Evolutionary conservation across 2,329 filamentous ascomycete species (phyloP).

Genomic region (Diaporthe sp.): DNA sequence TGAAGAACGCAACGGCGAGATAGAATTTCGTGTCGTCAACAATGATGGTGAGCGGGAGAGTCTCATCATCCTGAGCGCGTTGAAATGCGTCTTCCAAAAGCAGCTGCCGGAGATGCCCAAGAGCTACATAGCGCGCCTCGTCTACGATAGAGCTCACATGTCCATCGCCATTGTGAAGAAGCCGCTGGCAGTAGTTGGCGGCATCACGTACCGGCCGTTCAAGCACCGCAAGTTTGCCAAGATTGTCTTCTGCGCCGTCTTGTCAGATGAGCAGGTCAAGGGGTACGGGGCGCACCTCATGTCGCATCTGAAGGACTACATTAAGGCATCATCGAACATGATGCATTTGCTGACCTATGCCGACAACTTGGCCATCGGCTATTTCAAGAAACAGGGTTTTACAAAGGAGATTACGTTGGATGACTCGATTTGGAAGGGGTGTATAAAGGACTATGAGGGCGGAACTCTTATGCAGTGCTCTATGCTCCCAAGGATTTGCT

Average conservation of each 20-base stretch:
- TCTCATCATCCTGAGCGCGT: conserved; percentile 91
- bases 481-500: conserved; percentile 94
- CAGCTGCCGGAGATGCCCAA: conserved; percentile 99
- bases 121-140: conserved; percentile 96
- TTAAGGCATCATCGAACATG: conserved; percentile 94
- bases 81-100: conserved; percentile 99
- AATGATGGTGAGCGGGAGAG: conserved; percentile 91
- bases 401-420: conserved; percentile 98
- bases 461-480: conserved; percentile 99
- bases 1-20: conserved; percentile 93
- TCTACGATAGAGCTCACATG: conserved; percentile 95
- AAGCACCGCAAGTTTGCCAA: conserved; percentile 93
- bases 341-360: conserved; percentile 99
- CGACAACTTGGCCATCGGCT: conserved; percentile 98
- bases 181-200: conserved; percentile 91
- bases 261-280: conserved; percentile 97
- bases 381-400: conserved; percentile 99
- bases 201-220: conserved; percentile 96
- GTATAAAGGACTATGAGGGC: conserved; percentile 99
- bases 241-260: conserved; percentile 98
- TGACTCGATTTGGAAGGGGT: conserved; percentile 95
- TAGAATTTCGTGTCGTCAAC: conserved; percentile 97
- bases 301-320: conserved; percentile 98
- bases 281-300: conserved; percentile 98
- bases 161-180: conserved; percentile 98